These are phyloP conservation scores for Aspergillus avenaceus DNA, from an alignment of 495 filamentous ascomycete species.

Conservation along the genomic window DNA sequence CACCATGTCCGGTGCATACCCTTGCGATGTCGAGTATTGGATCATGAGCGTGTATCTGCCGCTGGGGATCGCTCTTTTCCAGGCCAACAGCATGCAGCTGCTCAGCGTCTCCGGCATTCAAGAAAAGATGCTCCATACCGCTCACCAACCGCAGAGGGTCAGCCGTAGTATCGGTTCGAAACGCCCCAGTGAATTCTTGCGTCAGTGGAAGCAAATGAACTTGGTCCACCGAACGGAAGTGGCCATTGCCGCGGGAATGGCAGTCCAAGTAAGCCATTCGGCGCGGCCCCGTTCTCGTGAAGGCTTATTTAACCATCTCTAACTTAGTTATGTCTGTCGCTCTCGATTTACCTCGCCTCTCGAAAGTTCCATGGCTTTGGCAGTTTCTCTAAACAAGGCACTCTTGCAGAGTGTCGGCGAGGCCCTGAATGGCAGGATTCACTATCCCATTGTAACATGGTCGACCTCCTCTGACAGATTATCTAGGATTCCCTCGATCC, in stretches of 20 bases:
- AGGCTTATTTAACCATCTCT: constrained; percentile 3
- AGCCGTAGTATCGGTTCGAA: neutral
- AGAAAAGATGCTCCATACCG: constrained; percentile 10
- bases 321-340: constrained; percentile 45
- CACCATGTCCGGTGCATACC: constrained; percentile 49
- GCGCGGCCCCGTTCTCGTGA: neutral
- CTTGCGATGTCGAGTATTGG: constrained; percentile 58
- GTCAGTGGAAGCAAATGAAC: constrained; percentile 32
- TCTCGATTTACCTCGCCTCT: constrained; percentile 56
- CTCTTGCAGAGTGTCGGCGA: constrained; percentile 33
- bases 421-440: constrained; percentile 55
- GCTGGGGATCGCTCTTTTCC: constrained; percentile 60
- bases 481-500: constrained; percentile 48
- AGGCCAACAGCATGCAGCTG: constrained; percentile 57
- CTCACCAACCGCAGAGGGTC: constrained; percentile 11
- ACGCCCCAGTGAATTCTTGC: neutral
- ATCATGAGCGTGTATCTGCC: constrained; percentile 65
- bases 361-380: constrained; percentile 55
- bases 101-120: constrained; percentile 44
- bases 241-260: constrained; percentile 47
- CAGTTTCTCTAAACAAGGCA: constrained; percentile 38
- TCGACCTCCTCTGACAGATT: constrained; percentile 7
- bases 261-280: constrained; percentile 39
- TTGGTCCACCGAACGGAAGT: constrained; percentile 42
- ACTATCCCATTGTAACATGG: neutral